Base-by-base conservation (phyloP, 2,329 filamentous ascomycete genomes). In the Tolypocladium nubicola region DNA sequence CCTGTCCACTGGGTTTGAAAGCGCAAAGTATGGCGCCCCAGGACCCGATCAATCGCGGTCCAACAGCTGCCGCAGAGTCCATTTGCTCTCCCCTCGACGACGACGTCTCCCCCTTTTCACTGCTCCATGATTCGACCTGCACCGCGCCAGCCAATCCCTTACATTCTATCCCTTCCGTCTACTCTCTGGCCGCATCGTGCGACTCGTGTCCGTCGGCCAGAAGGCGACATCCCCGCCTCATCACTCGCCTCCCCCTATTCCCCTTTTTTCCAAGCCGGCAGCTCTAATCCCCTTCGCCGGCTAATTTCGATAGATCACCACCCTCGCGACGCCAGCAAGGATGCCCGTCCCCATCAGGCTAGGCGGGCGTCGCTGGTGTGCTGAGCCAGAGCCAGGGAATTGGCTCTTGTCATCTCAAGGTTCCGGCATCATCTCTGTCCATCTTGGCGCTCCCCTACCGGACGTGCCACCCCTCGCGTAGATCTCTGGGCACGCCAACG, bases 251-350 rank as follows among this genome's bases (percentile, higher is more conserved):
- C 45, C 41, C 45, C 45, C 26, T 30, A 3, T 38, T 4, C 11
- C 26, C 26, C 26, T 43, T 41, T 45, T 45, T 53, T 13, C 55
- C 30, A 30, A 26, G 26, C 19, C 37, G 40, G 53, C 43, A 10
- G 23, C 30, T n/a, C 2, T 13, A 11, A 2, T 23, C 21, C 47
- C 14, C 11, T 45, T 50, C 19, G 16, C 6, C 8, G 33, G 5
- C 39, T n/a, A 57, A 54, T 57, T 57, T 57, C 56, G 56, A 57
- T 49, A 38, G 11, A 57, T 49, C 50, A 41, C 55, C 4, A 11
- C 26, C 43, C 4, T 49, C 45, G 26, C 16, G 19, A 53, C 49
- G 47, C 55, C 47, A 45, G 56, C 56, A 57, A 30, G 56, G 56
- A 39, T 53, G 6, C 41, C 40, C 21, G 38, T 21, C 39, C 40